Percentiles rank a stretch among this genome's conserved stretches.
Conservation (phyloP, 441 rosid species). For the Oxalis stricta region DNA sequence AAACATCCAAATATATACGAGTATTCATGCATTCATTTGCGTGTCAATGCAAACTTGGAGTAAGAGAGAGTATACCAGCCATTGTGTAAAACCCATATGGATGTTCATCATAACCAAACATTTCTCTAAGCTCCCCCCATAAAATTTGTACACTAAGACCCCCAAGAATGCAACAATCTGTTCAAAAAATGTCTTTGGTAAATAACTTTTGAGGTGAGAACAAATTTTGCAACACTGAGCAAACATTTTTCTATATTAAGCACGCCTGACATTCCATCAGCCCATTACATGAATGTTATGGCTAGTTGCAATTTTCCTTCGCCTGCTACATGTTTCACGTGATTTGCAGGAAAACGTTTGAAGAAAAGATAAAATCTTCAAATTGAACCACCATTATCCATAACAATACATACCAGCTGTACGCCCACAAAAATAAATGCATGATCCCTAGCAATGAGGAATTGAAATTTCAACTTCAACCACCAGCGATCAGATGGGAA, state of each 20-base stretch:
- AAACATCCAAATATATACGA: background rate
- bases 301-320: no score
- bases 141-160: conserved; percentile 85
- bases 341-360: no score
- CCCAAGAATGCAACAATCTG: conserved; percentile 97
- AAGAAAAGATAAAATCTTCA: no score
- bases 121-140: conserved; percentile 90
- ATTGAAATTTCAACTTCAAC: conserved; percentile 95
- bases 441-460: conserved; percentile 94
- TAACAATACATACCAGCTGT: conserved; percentile 95
- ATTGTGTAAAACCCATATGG: conserved; percentile 95
- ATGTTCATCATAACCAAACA: conserved; percentile 98
- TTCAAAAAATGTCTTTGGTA: conserved; percentile 9
- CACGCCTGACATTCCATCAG: no score
- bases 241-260: background rate
- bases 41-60: background rate
- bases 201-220: background rate
- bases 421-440: conserved; percentile 82
- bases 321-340: no score
- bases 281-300: no score
- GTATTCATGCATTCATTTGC: background rate
- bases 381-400: no score
- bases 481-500: conserved; percentile 99
- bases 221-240: background rate
- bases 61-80: conserved; percentile 47